Conservation (phyloP, 352 stramenopile genomes). For the Phytopythium chamaehyphon region DNA sequence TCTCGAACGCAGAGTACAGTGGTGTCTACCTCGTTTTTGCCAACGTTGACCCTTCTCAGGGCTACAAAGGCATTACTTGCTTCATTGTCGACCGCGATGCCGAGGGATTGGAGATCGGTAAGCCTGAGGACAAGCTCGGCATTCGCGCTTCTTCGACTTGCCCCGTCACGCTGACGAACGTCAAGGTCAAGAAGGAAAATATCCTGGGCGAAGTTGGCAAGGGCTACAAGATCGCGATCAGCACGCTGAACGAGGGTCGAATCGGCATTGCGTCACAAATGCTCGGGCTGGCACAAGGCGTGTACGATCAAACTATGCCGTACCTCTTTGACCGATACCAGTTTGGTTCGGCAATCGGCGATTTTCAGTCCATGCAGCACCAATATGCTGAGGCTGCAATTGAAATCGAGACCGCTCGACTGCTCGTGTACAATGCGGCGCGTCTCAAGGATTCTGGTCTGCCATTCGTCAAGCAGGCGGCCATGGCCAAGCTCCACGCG, state of each 20-base stretch:
- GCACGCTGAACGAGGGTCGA: slow-evolving; percentile 94
- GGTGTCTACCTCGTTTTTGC: slow-evolving; percentile 97
- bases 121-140: slow-evolving; percentile 96
- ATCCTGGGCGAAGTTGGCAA: slow-evolving; percentile 93
- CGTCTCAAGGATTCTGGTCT: slow-evolving; percentile 92
- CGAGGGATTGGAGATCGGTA: slow-evolving; percentile 91
- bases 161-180: slow-evolving; percentile 92
- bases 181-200: slow-evolving; percentile 92
- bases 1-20: slow-evolving; percentile 95
- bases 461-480: slow-evolving; percentile 96
- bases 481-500: slow-evolving; percentile 96
- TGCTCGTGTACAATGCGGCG: slow-evolving; percentile 95
- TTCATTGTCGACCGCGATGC: slow-evolving; percentile 96
- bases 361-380: slow-evolving; percentile 97
- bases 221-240: slow-evolving; percentile 97
- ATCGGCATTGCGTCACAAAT: slow-evolving; percentile 98
- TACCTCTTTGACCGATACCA: slow-evolving; percentile 96
- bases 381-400: slow-evolving; percentile 94
- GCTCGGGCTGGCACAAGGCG: slow-evolving; percentile 94
- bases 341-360: slow-evolving; percentile 92
- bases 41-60: slow-evolving; percentile 88
- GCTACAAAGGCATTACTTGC: slow-evolving; percentile 97
- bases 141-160: slow-evolving; percentile 96
- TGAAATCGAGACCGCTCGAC: slow-evolving; percentile 91
- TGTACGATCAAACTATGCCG: slow-evolving; percentile 94